phyloP scores from a whole-genome alignment of 2,329 filamentous ascomycete species.

The Fusarium armeniacum region DNA sequence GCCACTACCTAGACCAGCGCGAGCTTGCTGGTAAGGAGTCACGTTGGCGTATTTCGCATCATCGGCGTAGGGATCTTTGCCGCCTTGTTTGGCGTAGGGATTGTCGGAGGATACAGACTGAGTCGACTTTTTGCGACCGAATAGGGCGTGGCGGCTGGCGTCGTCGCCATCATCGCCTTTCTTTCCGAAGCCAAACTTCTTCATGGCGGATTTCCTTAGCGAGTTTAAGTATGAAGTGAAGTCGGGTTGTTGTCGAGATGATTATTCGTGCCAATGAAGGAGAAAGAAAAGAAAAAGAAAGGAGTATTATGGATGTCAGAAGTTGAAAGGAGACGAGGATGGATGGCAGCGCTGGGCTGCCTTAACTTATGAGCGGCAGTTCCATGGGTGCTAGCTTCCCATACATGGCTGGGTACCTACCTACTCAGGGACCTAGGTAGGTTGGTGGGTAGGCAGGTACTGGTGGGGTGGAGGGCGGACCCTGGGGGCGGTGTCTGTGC shows the following conservation, averaged over 20 bases:
- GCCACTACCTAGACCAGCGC: conserved; percentile 54
- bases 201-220: conserved; percentile 59
- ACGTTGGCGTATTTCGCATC: conserved; percentile 61
- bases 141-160: conserved; percentile 64
- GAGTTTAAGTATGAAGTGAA: background rate
- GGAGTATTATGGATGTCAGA: conserved; percentile 18
- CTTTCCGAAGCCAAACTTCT: conserved; percentile 72
- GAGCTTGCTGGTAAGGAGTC: conserved; percentile 63
- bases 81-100: conserved; percentile 69
- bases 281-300: conserved; percentile 1
- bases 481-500: conserved; percentile 44
- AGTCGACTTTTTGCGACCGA: conserved; percentile 67
- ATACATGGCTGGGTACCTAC: background rate
- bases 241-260: conserved; percentile 10
- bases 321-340: conserved; percentile 36
- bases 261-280: background rate
- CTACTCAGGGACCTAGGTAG: conserved; percentile 16
- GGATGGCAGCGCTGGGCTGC: conserved; percentile 29
- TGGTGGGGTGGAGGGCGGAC: conserved; percentile 38
- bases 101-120: conserved; percentile 64
- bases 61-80: conserved; percentile 68
- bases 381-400: background rate
- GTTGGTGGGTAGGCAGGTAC: background rate
- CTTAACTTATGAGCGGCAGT: conserved; percentile 38
- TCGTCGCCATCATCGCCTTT: conserved; percentile 67